Evolutionary conservation across 2,329 filamentous ascomycete species (phyloP).

Genomic region (Aspergillus sp.): DNA sequence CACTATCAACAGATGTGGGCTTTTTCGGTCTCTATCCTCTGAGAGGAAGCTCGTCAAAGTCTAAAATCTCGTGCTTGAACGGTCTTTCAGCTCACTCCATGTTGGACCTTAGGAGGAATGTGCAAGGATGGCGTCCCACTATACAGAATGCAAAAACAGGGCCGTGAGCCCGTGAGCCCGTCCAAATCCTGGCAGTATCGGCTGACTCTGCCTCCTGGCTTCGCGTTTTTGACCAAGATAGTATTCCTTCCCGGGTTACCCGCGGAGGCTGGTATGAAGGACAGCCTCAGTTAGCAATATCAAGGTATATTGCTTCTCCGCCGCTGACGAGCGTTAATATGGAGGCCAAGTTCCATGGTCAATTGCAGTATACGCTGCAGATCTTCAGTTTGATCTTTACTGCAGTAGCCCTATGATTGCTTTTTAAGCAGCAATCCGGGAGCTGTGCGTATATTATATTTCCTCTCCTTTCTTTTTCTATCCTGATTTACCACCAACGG

Average conservation of each 20-base stretch:
- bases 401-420: conserved; percentile 19
- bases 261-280: conserved; percentile 22
- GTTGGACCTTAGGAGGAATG: conserved; percentile 18
- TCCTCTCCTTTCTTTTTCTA: background rate
- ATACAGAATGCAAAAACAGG: conserved; percentile 19
- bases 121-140: conserved; percentile 14
- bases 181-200: conserved; percentile 12
- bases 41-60: background rate
- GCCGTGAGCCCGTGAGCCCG: conserved; percentile 5
- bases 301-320: conserved; percentile 3
- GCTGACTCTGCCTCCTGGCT: conserved; percentile 18
- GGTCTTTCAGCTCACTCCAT: background rate
- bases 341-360: conserved; percentile 1
- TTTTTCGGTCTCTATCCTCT: background rate
- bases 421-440: conserved; percentile 14
- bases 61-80: background rate
- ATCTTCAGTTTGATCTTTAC: conserved; percentile 9
- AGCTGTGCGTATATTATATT: conserved; percentile 14
- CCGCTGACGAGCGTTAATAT: conserved; percentile 2
- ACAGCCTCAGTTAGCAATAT: conserved; percentile 15
- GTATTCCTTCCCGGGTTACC: conserved; percentile 17
- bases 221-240: conserved; percentile 6
- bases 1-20: background rate
- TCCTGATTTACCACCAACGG: background rate
- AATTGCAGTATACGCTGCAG: conserved; percentile 6